Base-by-base conservation (phyloP, 2,329 filamentous ascomycete species). In the Penicillium rolfsii region DNA sequence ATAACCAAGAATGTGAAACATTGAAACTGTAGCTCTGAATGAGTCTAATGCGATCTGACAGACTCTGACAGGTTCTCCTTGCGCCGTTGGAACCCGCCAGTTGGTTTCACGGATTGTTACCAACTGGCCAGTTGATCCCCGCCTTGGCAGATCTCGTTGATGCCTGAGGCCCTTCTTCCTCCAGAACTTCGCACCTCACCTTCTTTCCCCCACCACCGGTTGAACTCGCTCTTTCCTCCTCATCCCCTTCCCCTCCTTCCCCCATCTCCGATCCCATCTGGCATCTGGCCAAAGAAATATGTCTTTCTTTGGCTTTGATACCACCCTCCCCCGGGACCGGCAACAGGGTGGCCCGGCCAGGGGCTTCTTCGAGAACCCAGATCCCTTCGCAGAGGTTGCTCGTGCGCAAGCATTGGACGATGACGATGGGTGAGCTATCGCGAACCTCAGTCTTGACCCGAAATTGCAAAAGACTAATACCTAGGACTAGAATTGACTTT, bases 291-390 rank as follows among this genome's bases (percentile, higher is more conserved):
- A 71, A 71, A 68, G 68, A 68, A 30, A 16, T 55, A 95, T 97
- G 93, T 93, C 93, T 36, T 97, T 97, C 83, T 97, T 97, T 79
- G 91, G 91, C 68, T 93, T 96, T 78, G 89, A 96, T 74, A 83
- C 89, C 59, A 84, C 83, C 64, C 85, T 88, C 33, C 87, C 87
- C 54, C 80, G 83, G 73, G 86, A 88, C 76, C 82, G 85, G 68
- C 90, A 93, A 74, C 87, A 54, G 22, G 90, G 70, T 60, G 59
- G 60, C 79, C 83, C 70, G 82, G 87, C 90, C 56, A 92, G 93
- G 70, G 80, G 79, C 48, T 80, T 82, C 73, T 98, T 98, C 79
- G 89, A 92, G 70, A 89, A 93, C 62, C 85, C 90, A 69, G 93
- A 99, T 78, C 92, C 94, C 41, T 98, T 98, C 77, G 92, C 91